These are phyloP conservation scores for Penicillium sclerotigenum DNA, from an alignment of 2,329 filamentous ascomycete genomes.

Conservation along the genomic window DNA sequence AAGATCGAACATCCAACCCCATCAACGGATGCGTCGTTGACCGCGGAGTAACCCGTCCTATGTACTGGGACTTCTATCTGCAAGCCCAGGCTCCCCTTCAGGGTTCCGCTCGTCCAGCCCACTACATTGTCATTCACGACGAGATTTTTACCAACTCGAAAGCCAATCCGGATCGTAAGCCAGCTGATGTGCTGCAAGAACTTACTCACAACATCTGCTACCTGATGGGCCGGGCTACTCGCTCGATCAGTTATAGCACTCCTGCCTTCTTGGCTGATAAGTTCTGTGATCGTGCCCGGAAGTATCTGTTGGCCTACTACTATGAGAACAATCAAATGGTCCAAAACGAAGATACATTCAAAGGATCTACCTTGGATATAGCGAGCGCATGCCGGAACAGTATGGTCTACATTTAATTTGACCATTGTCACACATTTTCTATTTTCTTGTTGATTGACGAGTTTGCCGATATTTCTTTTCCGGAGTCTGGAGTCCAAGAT, in stretches of 20 bases:
- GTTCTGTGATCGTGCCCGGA: constrained; percentile 22
- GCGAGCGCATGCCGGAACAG: neutral
- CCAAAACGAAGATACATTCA: neutral
- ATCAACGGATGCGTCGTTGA: constrained; percentile 76
- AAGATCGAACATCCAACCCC: constrained; percentile 60
- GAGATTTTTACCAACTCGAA: constrained; percentile 55
- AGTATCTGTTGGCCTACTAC: constrained; percentile 15
- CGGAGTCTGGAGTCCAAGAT: neutral
- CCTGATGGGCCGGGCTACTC: constrained; percentile 27
- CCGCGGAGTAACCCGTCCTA: constrained; percentile 69
- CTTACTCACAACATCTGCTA: constrained; percentile 25
- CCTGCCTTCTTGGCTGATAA: constrained; percentile 26
- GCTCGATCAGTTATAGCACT: constrained; percentile 22
- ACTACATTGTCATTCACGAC: constrained; percentile 70
- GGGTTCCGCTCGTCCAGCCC: constrained; percentile 75
- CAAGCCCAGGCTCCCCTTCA: constrained; percentile 74
- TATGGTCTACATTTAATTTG: constrained; percentile 8
- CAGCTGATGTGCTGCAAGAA: constrained; percentile 16
- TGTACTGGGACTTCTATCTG: constrained; percentile 78
- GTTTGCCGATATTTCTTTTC: too few species aligned
- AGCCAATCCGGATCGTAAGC: neutral
- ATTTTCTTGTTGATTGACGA: neutral
- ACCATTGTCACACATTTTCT: neutral
- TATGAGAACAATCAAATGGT: neutral
- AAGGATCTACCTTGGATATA: neutral